A percentile compares a stretch with the other conserved stretches of the same genome.
phyloP scores from a whole-genome alignment of 805 yeast genomes.

The Metschnikowia colocasiae region DNA sequence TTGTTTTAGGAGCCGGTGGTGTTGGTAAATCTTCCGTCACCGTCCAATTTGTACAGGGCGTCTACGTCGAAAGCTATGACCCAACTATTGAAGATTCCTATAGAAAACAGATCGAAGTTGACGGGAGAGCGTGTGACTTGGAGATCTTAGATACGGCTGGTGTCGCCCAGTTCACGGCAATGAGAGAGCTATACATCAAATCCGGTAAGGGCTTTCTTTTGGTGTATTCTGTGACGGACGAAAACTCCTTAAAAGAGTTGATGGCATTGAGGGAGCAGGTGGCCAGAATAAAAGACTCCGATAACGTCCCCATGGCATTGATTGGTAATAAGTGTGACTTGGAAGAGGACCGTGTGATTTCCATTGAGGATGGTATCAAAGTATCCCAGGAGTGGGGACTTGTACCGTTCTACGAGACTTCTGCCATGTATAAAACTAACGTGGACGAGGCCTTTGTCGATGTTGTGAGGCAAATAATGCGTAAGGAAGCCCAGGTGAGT shows the following conservation, averaged over 20 bases:
- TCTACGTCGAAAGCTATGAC: conserved; percentile 86
- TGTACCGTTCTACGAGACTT: conserved; percentile 88
- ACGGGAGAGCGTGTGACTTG: conserved; percentile 79
- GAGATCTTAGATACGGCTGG: conserved; percentile 67
- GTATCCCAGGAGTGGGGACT: conserved; percentile 84
- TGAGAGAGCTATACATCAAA: conserved; percentile 85
- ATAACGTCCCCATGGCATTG: conserved; percentile 80
- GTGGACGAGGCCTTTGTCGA: conserved; percentile 89
- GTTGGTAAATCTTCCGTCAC: conserved; percentile 94
- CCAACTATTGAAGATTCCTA: conserved; percentile 98
- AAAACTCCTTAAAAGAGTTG: conserved; percentile 69
- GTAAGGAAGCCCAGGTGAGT: conserved; percentile 55
- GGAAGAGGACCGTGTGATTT: conserved; percentile 65
- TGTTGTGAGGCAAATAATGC: conserved; percentile 83
- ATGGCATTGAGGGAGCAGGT: conserved; percentile 81
- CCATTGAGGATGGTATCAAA: conserved; percentile 77
- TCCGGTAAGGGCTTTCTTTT: conserved; percentile 74
- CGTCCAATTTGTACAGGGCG: conserved; percentile 88
- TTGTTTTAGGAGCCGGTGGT: conserved; percentile 95
- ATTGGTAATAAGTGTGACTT: conserved; percentile 91
- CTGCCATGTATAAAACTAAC: conserved; percentile 86
- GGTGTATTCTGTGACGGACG: conserved; percentile 59
- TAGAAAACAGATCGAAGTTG: conserved; percentile 81
- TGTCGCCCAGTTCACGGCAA: conserved; percentile 87
- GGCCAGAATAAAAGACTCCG: conserved; percentile 71